Base-by-base conservation (phyloP, 306 rosid genomes). In the Cucurbita pepo region DNA sequence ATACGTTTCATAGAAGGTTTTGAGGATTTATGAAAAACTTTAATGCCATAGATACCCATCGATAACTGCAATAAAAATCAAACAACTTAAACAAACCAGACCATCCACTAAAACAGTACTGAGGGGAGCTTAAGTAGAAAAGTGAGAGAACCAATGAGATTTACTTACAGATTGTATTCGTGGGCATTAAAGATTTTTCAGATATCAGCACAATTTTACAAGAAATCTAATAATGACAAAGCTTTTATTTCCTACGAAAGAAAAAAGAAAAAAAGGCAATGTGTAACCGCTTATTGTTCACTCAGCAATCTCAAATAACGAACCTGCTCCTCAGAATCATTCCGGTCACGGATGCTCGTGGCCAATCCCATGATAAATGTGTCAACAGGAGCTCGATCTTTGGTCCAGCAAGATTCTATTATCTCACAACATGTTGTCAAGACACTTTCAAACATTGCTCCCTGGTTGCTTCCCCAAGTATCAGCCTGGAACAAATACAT, bases 351-450 rank as follows among this genome's bases (percentile, higher is more conserved):
- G 74, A 91, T 94, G 81, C 97, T 94, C 51, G 97, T 77, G 51
- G 97, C 99, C 79, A 94, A 86, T 60, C 99, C 97, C 97, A 94
- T 90, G 69, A 90, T 87, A 82, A 88, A 94, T 45, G 99, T 94
- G 80, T 94, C 97, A 43, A 94, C 96, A 30, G 99, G 96, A 72
- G 95, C 89, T 60, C 99, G 96, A 83, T 94, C 99, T 82, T 86
- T 91, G 76, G 77, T 69, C 99, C 99, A 94, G 89, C 97, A 94
- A 71, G 97, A 91, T 84, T 91, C 92, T 48, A 94, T 89, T 81
- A 94, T 85, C 81, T 80, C 83, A 81, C 92, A 86, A 78, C 95
- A 89, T 44, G 91, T 91, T 87, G 82, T 94, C 71, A 79, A 79
- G 81, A 94, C 96, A 82, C 89, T 90, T 82, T 94, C 91, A 80